These are phyloP conservation scores for Alternaria incomplexa DNA, from an alignment of 2,329 filamentous ascomycete species.

Conservation along the genomic window DNA sequence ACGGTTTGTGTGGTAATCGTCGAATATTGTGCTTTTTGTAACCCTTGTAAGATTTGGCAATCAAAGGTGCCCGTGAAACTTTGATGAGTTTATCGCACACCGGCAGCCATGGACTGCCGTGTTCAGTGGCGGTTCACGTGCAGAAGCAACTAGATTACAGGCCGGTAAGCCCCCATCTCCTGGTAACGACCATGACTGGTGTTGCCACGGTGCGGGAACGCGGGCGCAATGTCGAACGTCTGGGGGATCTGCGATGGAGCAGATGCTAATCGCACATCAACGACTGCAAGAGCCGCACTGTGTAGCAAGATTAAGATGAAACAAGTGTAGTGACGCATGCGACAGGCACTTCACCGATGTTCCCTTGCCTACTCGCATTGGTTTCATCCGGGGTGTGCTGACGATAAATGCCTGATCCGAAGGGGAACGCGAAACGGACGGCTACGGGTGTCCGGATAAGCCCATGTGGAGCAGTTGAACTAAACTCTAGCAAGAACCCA, in stretches of 20 bases:
- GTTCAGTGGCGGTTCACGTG: not conserved
- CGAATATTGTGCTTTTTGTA: not conserved
- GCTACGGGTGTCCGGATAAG: not conserved
- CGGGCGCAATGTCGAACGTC: constrained; percentile 1
- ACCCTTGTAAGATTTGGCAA: not conserved
- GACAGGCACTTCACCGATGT: constrained; percentile 1
- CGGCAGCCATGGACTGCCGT: not conserved
- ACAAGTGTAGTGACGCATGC: not conserved
- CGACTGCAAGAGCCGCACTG: not conserved
- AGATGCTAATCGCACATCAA: constrained; percentile 9
- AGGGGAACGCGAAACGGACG: not conserved
- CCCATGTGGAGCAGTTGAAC: not conserved
- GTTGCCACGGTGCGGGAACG: not conserved
- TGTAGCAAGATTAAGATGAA: not conserved
- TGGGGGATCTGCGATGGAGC: constrained; percentile 7
- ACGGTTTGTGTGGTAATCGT: not conserved
- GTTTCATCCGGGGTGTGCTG: constrained; percentile 6
- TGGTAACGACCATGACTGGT: constrained; percentile 1
- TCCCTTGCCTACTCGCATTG: not conserved
- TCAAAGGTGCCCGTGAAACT: not conserved
- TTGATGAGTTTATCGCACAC: not conserved
- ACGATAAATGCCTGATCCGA: constrained; percentile 4
- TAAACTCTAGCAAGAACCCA: not conserved
- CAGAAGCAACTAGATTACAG: not conserved
- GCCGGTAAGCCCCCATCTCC: not conserved